Conservation (phyloP, 768 basidiomycete species). For the Calocera viscosa region DNA sequence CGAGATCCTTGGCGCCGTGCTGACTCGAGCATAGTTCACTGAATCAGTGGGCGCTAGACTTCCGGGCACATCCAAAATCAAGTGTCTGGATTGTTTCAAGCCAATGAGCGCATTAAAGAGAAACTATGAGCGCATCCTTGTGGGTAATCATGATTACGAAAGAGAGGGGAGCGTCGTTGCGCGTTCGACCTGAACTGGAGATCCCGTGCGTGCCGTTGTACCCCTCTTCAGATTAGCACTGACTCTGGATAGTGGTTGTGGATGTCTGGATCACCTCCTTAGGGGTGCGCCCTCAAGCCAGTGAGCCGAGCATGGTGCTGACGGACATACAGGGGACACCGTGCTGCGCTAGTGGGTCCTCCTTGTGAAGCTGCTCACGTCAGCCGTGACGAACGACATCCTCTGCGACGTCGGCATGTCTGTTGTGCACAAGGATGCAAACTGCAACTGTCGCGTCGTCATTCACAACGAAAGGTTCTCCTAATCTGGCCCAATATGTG, state of each 20-base stretch:
- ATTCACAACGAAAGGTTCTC: constrained; percentile 73
- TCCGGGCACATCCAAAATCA: constrained; percentile 47
- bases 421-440: constrained; percentile 92
- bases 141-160: constrained; percentile 83
- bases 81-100: background rate
- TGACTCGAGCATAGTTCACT: constrained; percentile 50
- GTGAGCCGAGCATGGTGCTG: background rate
- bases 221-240: background rate
- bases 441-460: constrained; percentile 91
- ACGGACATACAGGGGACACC: constrained; percentile 61
- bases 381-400: constrained; percentile 66
- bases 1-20: constrained; percentile 13
- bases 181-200: constrained; percentile 95
- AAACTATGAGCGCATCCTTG: constrained; percentile 80
- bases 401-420: constrained; percentile 98
- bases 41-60: constrained; percentile 96
- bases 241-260: constrained; percentile 62
- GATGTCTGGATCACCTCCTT: constrained; percentile 92
- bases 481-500: constrained; percentile 99
- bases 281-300: constrained; percentile 47
- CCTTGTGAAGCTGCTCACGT: constrained; percentile 74
- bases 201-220: constrained; percentile 51
- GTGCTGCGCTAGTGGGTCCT: constrained; percentile 96
- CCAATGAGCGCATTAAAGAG: constrained; percentile 43
- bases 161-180: constrained; percentile 68